phyloP scores from a whole-genome alignment of 164 flowering plant species.

The Magnolia officinalis region DNA sequence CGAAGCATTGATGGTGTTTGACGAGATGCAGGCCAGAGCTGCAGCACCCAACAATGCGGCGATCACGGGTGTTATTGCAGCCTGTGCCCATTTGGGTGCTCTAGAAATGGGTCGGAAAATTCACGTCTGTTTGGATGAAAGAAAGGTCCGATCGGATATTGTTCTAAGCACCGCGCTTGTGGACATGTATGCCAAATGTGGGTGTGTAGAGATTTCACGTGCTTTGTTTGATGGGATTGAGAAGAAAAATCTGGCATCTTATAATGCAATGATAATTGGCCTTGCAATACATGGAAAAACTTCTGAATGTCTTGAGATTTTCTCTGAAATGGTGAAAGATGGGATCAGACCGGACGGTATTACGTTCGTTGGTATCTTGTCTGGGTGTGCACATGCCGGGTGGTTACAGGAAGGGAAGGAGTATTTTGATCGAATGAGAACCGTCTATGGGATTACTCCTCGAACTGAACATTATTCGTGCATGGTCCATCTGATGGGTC shows the following conservation, averaged over 20 bases:
- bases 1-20: slow-evolving; percentile 10
- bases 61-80: slow-evolving; percentile 15
- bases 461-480: slow-evolving; percentile 17
- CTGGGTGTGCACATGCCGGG: slow-evolving; percentile 21
- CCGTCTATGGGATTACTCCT: slow-evolving; percentile 16
- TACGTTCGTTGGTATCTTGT: slow-evolving; percentile 15
- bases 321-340: slow-evolving; percentile 12
- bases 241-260: slow-evolving; percentile 12
- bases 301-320: slow-evolving; percentile 11
- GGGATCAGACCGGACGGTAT: slow-evolving; percentile 10
- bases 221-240: slow-evolving; percentile 7
- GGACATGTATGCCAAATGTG: slow-evolving; percentile 23
- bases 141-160: slow-evolving; percentile 11
- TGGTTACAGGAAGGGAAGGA: slow-evolving; percentile 18
- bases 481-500: slow-evolving; percentile 18
- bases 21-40: slow-evolving; percentile 13
- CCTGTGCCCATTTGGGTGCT: slow-evolving; percentile 20
- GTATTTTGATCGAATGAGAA: slow-evolving; percentile 16
- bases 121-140: slow-evolving; percentile 9
- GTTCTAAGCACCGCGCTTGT: slow-evolving; percentile 20
- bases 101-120: slow-evolving; percentile 14
- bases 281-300: slow-evolving; percentile 15
- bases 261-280: slow-evolving; percentile 19
- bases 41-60: slow-evolving; percentile 12
- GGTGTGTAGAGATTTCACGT: slow-evolving; percentile 12